These are phyloP conservation scores for Aquilaria malaccensis DNA, from an alignment of 345 rosid genomes.

Conservation along the genomic window DNA sequence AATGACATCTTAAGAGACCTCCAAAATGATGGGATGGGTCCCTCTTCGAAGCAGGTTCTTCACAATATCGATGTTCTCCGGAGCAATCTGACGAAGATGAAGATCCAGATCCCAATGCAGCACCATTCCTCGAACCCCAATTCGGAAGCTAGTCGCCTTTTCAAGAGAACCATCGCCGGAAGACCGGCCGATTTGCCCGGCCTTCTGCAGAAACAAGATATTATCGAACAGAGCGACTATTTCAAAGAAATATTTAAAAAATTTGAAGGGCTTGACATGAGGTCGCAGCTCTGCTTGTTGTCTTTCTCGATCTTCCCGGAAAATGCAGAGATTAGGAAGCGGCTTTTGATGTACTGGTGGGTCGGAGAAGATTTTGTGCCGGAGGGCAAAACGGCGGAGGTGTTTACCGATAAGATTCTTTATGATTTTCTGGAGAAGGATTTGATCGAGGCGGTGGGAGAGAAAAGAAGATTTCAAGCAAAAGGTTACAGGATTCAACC, in stretches of 20 bases:
- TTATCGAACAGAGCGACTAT: slow-evolving; percentile 2
- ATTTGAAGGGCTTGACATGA: slow-evolving; percentile 7
- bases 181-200: slow-evolving; percentile 14
- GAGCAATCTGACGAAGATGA: slow-evolving; percentile 28
- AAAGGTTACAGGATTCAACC: slow-evolving; percentile 38
- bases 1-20: not conserved
- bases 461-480: slow-evolving; percentile 17
- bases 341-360: slow-evolving; percentile 48
- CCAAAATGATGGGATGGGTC: not conserved
- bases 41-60: not conserved
- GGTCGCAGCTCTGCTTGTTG: slow-evolving; percentile 21
- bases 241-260: slow-evolving; percentile 1
- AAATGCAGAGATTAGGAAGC: slow-evolving; percentile 33
- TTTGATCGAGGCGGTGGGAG: slow-evolving; percentile 28
- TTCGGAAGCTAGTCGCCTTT: slow-evolving; percentile 14
- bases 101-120: slow-evolving; percentile 22
- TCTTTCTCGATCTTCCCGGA: slow-evolving; percentile 43
- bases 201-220: slow-evolving; percentile 1
- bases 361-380: slow-evolving; percentile 35
- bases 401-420: slow-evolving; percentile 7
- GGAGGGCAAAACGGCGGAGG: slow-evolving; percentile 5
- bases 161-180: slow-evolving; percentile 9
- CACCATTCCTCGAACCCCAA: slow-evolving; percentile 1
- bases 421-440: slow-evolving; percentile 9
- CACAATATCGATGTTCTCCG: slow-evolving; percentile 15